Conservation (phyloP, 345 rosid species). For the Melaleuca quinquenervia region DNA sequence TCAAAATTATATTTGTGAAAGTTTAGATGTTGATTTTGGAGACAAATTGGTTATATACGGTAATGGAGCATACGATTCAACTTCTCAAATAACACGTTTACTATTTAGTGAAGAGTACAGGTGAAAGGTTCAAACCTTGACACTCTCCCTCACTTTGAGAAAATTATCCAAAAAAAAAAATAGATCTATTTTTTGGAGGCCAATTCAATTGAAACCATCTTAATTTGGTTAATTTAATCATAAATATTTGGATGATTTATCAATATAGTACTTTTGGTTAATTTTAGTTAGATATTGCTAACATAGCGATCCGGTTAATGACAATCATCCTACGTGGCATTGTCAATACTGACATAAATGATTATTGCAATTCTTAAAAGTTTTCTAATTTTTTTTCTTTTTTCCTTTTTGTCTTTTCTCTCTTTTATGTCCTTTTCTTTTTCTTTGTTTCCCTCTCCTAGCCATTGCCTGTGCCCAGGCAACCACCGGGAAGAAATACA, state of each 20-base stretch:
- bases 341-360: rapidly evolving
- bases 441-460: no score
- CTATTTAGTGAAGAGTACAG: not conserved
- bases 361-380: not conserved
- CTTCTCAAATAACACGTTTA: not conserved
- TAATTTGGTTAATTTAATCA: not conserved
- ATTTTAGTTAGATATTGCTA: not conserved
- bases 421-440: not conserved
- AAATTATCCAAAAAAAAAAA: not conserved
- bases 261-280: not conserved
- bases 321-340: not conserved
- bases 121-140: not conserved
- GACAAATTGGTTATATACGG: not conserved
- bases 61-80: not conserved
- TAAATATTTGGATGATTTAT: not conserved
- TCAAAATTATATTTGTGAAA: not conserved
- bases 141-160: not conserved
- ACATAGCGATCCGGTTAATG: not conserved
- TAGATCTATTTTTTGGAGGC: not conserved
- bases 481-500: no score
- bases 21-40: not conserved
- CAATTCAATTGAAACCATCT: not conserved
- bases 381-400: not conserved
- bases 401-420: not conserved
- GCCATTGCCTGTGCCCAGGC: no score